A percentile compares a stretch with the other conserved stretches of the same genome.
phyloP scores from a whole-genome alignment of 2,329 filamentous ascomycete genomes.

The Beauveria varroae region DNA sequence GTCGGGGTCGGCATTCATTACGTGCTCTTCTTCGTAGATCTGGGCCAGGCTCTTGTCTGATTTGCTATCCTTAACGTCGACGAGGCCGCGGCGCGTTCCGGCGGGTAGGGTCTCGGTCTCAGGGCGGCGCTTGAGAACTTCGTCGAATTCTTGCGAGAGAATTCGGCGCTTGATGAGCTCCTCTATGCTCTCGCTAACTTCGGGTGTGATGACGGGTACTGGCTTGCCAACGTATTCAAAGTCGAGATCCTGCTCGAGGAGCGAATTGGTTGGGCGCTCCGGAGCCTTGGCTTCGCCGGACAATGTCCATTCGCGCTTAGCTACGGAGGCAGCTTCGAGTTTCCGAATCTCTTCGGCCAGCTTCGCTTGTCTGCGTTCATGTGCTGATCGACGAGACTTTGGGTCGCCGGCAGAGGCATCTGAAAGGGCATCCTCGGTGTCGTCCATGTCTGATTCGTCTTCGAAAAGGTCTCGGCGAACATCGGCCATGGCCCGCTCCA shows the following conservation, averaged over 20 bases:
- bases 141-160: constrained; percentile 83
- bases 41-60: constrained; percentile 82
- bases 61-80: constrained; percentile 82
- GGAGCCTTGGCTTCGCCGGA: constrained; percentile 78
- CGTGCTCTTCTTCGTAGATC: constrained; percentile 88
- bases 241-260: constrained; percentile 89
- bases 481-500: constrained; percentile 77
- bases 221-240: constrained; percentile 95
- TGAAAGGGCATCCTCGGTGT: constrained; percentile 44
- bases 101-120: constrained; percentile 58
- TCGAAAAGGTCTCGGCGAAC: constrained; percentile 89
- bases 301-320: constrained; percentile 85
- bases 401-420: constrained; percentile 62
- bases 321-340: constrained; percentile 81
- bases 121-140: constrained; percentile 75
- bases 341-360: constrained; percentile 84
- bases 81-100: constrained; percentile 59
- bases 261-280: constrained; percentile 81
- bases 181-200: constrained; percentile 86
- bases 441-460: constrained; percentile 58
- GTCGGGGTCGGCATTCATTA: constrained; percentile 67
- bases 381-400: constrained; percentile 68
- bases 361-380: constrained; percentile 81
- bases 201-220: constrained; percentile 85
- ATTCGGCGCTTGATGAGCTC: constrained; percentile 91